These are phyloP conservation scores for Tripterygium wilfordii DNA, from an alignment of 177 flowering plant genomes.

Conservation along the genomic window DNA sequence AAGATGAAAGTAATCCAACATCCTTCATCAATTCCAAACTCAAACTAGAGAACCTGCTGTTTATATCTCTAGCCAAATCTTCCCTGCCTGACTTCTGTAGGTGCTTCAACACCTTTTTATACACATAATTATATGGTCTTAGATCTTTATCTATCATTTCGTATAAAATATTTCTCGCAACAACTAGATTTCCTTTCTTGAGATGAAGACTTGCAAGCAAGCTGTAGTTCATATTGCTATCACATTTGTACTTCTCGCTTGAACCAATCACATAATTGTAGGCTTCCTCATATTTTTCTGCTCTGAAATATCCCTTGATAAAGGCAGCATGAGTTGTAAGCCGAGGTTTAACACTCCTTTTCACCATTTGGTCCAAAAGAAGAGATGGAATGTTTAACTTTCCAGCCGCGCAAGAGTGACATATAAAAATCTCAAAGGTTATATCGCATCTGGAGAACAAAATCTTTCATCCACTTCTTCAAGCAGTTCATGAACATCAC, in stretches of 20 bases:
- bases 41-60: slow-evolving; percentile 25
- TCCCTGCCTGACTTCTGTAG: slow-evolving; percentile 24
- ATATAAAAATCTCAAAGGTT: slow-evolving; percentile 55
- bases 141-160: slow-evolving; percentile 64
- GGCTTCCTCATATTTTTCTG: slow-evolving; percentile 36
- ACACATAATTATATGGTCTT: slow-evolving; percentile 46
- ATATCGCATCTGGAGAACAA: slow-evolving; percentile 39
- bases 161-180: slow-evolving; percentile 39
- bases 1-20: neutral
- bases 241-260: slow-evolving; percentile 17
- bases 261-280: slow-evolving; percentile 36
- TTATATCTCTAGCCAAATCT: slow-evolving; percentile 34
- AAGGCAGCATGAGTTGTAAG: slow-evolving; percentile 50
- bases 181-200: slow-evolving; percentile 26
- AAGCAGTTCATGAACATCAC: slow-evolving; percentile 33
- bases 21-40: neutral
- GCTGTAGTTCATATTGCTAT: slow-evolving; percentile 43
- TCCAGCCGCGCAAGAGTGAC: slow-evolving; percentile 25
- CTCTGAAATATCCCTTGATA: slow-evolving; percentile 41
- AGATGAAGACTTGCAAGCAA: slow-evolving; percentile 54
- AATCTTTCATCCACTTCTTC: slow-evolving; percentile 36
- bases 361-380: slow-evolving; percentile 37
- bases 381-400: slow-evolving; percentile 36
- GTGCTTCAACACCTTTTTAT: slow-evolving; percentile 27
- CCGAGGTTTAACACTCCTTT: slow-evolving; percentile 47